Evolutionary conservation across 2,329 filamentous ascomycete genomes (phyloP), one percentile per base, ranked within the genome.

Genomic region (Thelonectria olida): DNA sequence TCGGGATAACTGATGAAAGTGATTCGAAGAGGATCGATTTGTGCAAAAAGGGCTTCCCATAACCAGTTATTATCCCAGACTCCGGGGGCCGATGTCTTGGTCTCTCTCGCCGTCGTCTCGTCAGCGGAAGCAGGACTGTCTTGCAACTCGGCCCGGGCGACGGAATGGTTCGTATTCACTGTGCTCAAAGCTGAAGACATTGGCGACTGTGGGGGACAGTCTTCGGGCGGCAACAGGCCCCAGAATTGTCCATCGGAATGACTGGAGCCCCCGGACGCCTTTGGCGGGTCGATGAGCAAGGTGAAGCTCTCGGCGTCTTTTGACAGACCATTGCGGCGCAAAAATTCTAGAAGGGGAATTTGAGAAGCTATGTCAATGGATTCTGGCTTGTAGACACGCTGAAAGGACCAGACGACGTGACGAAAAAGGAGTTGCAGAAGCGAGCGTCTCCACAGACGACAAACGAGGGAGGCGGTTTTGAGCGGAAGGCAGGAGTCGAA

Each of bases 1-100:
- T 83, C 79, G 0, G 90, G 88, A 7, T 89, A 85, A 0, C 89
- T 88, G 47, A 88, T 74, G 54, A 90, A 76, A 7, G 84, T 85
- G 60, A 90, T 73, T 44, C 81, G 78, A 47, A 79, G 62, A 7
- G 85, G 87, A 62, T 87, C 80, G 28, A 90, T 74, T 17, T 80
- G 72, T 6, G 77, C 73, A 48, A 91, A 85, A 2, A 91, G 63
- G 19, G 79, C 79, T 56, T 79, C 78, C 89, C 86, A 91, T 68
- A 85, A 81, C 73, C 79, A 82, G 61, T 78, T 79, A 34, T 74
- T 75, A 25, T 79, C 69, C 67, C 67, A 69, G n/a, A 55, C 39
- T 15, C 45, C 50, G 13, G 34, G 53, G 2, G 45, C 22, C 7
- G 57, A 7, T 66, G 53, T 71, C 64, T 42, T 69, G 62, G 54